Evolutionary conservation across 2,329 filamentous ascomycete species (phyloP).

Genomic region (Ophiostoma fasciatum): DNA sequence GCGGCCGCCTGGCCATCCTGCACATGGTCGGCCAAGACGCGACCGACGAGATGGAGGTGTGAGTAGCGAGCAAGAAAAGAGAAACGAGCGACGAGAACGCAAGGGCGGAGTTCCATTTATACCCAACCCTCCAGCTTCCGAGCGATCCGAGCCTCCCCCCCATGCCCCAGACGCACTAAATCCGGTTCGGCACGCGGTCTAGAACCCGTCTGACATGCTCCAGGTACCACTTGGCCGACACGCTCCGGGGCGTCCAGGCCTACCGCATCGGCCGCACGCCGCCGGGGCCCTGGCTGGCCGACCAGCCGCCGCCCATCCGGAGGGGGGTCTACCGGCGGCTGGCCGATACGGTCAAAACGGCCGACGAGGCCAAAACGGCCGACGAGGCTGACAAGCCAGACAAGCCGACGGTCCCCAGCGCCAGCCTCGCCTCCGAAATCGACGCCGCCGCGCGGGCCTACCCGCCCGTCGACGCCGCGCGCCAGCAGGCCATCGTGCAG

Average conservation of each 20-base stretch:
- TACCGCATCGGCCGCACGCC: conserved; percentile 44
- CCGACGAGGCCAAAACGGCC: too few species aligned
- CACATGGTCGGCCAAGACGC: conserved; percentile 93
- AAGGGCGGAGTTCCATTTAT: too few species aligned
- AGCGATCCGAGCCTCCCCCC: too few species aligned
- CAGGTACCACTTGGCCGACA: conserved; percentile 37
- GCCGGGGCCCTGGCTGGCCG: conserved; percentile 34
- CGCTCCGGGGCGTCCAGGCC: conserved; percentile 41
- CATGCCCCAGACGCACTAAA: conserved; percentile 70
- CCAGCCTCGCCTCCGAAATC: conserved; percentile 53
- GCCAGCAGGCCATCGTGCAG: conserved; percentile 58
- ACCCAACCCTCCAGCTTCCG: too few species aligned
- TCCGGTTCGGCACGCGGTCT: too few species aligned
- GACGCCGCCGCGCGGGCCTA: conserved; percentile 62
- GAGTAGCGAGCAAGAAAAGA: too few species aligned
- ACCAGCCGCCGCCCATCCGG: conserved; percentile 41
- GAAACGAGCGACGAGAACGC: too few species aligned
- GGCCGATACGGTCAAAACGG: too few species aligned
- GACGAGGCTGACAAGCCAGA: too few species aligned
- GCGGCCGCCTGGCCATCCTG: conserved; percentile 76
- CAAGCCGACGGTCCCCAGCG: background rate
- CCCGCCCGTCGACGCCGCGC: conserved; percentile 56
- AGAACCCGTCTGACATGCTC: too few species aligned
- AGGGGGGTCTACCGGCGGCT: conserved; percentile 9
- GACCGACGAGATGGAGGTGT: conserved; percentile 88